Conservation (phyloP, 768 basidiomycete genomes). For the Hericium alpestre region DNA sequence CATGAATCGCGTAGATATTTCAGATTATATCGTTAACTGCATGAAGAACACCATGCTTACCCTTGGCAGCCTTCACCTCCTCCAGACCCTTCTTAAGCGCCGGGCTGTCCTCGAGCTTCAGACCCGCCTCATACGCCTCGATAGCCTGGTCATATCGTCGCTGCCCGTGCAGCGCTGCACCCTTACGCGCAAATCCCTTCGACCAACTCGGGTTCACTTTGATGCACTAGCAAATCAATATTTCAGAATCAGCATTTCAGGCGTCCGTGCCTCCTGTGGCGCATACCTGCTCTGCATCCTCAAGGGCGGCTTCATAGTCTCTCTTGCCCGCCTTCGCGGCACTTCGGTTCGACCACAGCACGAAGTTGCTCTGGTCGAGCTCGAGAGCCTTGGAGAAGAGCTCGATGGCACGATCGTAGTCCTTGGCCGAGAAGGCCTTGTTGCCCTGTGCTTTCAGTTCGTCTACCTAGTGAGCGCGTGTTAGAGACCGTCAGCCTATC, state of each 20-base stretch:
- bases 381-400: constrained; percentile 75
- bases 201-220: constrained; percentile 72
- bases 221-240: constrained; percentile 48
- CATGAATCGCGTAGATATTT: neutral
- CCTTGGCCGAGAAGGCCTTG: constrained; percentile 89
- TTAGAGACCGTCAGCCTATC: neutral
- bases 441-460: constrained; percentile 87
- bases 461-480: constrained; percentile 11
- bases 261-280: neutral
- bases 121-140: constrained; percentile 68
- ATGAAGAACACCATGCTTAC: constrained; percentile 26
- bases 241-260: neutral
- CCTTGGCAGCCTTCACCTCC: constrained; percentile 80
- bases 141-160: constrained; percentile 76
- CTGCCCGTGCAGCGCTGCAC: constrained; percentile 84
- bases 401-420: constrained; percentile 82
- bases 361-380: constrained; percentile 75
- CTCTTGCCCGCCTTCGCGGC: constrained; percentile 84
- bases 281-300: constrained; percentile 83
- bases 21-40: too few relatives aligned
- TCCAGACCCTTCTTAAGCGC: constrained; percentile 79
- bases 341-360: constrained; percentile 87
- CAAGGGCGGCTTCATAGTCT: constrained; percentile 63
- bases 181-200: constrained; percentile 87
- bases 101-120: constrained; percentile 74